Conservation (phyloP, 2,329 filamentous ascomycete genomes). For the Phoma sp. region DNA sequence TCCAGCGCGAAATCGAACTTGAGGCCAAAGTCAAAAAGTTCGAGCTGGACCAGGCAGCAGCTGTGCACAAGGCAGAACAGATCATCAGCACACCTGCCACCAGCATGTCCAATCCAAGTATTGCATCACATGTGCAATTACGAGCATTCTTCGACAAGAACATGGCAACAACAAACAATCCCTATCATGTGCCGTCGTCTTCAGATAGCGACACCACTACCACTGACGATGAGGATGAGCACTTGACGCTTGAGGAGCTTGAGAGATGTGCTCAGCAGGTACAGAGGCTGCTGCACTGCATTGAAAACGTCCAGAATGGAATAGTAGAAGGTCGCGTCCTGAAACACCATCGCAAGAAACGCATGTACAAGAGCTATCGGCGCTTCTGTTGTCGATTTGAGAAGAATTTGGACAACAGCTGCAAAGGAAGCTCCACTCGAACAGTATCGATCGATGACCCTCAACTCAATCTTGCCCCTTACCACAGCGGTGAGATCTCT, state of each 20-base stretch:
- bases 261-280: slow-evolving; percentile 30
- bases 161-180: no score
- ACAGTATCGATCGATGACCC: no score
- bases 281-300: slow-evolving; percentile 27
- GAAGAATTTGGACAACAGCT: slow-evolving; percentile 9
- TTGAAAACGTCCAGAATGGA: slow-evolving; percentile 25
- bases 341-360: slow-evolving; percentile 9
- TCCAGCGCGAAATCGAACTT: no score
- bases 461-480: no score
- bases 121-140: not conserved
- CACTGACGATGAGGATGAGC: slow-evolving; percentile 26
- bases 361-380: slow-evolving; percentile 30
- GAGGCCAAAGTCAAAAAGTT: no score
- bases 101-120: not conserved
- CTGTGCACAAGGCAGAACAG: slow-evolving; percentile 15
- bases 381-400: slow-evolving; percentile 36
- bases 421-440: not conserved
- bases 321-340: slow-evolving; percentile 9
- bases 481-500: no score
- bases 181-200: not conserved
- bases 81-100: not conserved
- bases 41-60: not conserved
- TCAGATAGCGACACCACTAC: slow-evolving; percentile 25
- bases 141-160: no score
- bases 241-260: slow-evolving; percentile 29